Evolutionary conservation across 371 early-diverging fungal species (phyloP).

Genomic region (Neoconidiobolus thromboides): DNA sequence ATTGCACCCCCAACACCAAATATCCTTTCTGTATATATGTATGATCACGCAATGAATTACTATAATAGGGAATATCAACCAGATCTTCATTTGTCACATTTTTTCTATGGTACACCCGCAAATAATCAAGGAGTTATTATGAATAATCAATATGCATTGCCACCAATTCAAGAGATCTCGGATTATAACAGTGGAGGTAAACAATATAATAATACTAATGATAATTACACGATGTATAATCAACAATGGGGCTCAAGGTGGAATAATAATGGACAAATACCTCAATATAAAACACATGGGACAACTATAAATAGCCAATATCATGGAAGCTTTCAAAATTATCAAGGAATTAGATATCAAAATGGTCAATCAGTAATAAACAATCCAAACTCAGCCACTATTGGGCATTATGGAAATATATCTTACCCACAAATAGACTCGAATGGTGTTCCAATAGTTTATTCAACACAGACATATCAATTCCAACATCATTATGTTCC

Average conservation of each 20-base stretch:
- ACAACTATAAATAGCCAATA: not conserved
- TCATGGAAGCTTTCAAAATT: not conserved
- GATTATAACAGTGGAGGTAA: not conserved
- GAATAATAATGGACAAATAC: not conserved
- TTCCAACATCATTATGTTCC: too few relatives aligned
- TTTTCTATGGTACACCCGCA: not conserved
- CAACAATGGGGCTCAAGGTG: not conserved
- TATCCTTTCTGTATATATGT: constrained; percentile 18
- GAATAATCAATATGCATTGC: not conserved
- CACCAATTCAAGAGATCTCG: not conserved
- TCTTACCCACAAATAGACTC: not conserved
- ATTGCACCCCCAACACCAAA: constrained; percentile 22
- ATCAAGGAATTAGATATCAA: not conserved
- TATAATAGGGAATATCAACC: not conserved
- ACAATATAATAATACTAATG: not conserved
- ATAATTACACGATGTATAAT: not conserved
- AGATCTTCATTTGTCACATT: not conserved
- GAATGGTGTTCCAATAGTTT: not conserved
- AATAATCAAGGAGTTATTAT: not conserved
- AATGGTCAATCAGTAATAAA: not conserved
- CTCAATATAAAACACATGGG: not conserved
- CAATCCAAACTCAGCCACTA: not conserved
- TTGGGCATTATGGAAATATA: not conserved
- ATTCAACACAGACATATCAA: not conserved
- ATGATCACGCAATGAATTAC: not conserved